A percentile compares a stretch with the other conserved stretches of the same genome.
Evolutionary conservation across 2,329 filamentous ascomycete genomes (phyloP).

Genomic region (Aureobasidium leucospermi): DNA sequence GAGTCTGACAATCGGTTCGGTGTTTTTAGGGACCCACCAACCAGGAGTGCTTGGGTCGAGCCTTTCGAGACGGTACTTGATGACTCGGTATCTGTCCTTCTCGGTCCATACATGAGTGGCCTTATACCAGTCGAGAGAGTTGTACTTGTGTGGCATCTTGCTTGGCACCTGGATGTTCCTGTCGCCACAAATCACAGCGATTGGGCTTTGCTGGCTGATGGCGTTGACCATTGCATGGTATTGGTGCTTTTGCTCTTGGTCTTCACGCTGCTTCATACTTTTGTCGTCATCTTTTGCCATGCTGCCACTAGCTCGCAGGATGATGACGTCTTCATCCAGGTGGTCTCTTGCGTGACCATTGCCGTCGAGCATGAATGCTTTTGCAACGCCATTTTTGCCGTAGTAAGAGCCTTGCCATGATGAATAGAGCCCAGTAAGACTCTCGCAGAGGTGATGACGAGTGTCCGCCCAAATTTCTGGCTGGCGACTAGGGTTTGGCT

Average conservation of each 20-base stretch:
- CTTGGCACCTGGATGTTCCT: conserved; percentile 43
- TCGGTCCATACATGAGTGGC: conserved; percentile 64
- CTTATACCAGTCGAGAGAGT: conserved; percentile 62
- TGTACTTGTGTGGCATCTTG: conserved; percentile 51
- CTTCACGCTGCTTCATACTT: conserved; percentile 38
- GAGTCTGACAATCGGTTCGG: not conserved
- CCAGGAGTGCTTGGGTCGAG: conserved; percentile 44
- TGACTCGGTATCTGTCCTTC: conserved; percentile 29
- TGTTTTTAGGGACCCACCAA: conserved; percentile 16
- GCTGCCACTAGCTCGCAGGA: conserved; percentile 55
- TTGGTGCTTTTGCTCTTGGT: conserved; percentile 37
- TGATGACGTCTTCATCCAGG: conserved; percentile 54
- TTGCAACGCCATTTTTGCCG: conserved; percentile 40
- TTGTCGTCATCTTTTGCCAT: conserved; percentile 41
- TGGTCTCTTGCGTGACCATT: conserved; percentile 49
- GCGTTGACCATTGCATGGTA: conserved; percentile 40
- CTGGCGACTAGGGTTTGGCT: conserved; percentile 27
- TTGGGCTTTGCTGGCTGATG: conserved; percentile 39
- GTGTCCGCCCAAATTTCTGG: conserved; percentile 51
- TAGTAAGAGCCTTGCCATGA: conserved; percentile 56
- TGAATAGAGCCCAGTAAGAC: conserved; percentile 52
- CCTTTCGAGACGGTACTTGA: conserved; percentile 61
- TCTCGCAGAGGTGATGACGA: conserved; percentile 56
- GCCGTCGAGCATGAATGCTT: conserved; percentile 54
- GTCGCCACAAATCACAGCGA: conserved; percentile 47